Percentiles rank a stretch among this genome's conserved stretches.
These are phyloP conservation scores for Tuber brumale DNA, from an alignment of 495 filamentous ascomycete species.

Conservation along the genomic window DNA sequence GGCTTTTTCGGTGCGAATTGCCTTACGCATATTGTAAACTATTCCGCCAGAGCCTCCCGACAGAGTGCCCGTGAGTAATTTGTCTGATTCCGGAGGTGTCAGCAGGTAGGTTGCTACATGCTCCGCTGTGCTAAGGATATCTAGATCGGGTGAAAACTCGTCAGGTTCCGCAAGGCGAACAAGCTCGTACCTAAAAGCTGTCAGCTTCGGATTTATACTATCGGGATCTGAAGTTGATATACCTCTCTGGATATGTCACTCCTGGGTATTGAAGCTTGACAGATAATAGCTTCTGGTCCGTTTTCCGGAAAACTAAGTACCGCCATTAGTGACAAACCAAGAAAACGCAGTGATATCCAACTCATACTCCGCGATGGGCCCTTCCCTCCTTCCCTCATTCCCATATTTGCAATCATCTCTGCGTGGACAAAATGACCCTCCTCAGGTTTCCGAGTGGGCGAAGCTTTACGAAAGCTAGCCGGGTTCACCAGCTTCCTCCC, in stretches of 20 bases:
- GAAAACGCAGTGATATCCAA: slow-evolving; percentile 4
- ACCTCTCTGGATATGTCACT: slow-evolving; percentile 61
- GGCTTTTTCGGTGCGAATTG: slow-evolving; percentile 57
- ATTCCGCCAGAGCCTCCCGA: slow-evolving; percentile 67
- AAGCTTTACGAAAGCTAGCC: slow-evolving; percentile 32
- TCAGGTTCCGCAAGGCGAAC: slow-evolving; percentile 66
- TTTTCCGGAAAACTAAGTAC: slow-evolving; percentile 27
- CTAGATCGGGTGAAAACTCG: slow-evolving; percentile 76
- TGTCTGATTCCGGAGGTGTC: slow-evolving; percentile 55
- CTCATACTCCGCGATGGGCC: slow-evolving; percentile 32
- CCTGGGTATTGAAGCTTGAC: slow-evolving; percentile 68
- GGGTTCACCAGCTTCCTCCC: slow-evolving; percentile 35
- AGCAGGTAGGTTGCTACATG: slow-evolving; percentile 68
- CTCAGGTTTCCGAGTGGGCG: slow-evolving; percentile 19
- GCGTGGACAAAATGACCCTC: slow-evolving; percentile 36
- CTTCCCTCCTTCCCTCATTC: slow-evolving; percentile 26
- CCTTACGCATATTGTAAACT: slow-evolving; percentile 47
- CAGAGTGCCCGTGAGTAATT: slow-evolving; percentile 64
- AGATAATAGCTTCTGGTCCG: slow-evolving; percentile 46
- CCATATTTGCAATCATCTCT: slow-evolving; percentile 36
- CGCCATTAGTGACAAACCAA: slow-evolving; percentile 16
- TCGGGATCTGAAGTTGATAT: slow-evolving; percentile 33
- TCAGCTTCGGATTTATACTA: slow-evolving; percentile 9
- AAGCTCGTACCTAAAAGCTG: slow-evolving; percentile 54
- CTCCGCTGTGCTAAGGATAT: slow-evolving; percentile 74